These are phyloP conservation scores for Diplocarpon rosae DNA, from an alignment of 2,329 filamentous ascomycete species.

Conservation along the genomic window DNA sequence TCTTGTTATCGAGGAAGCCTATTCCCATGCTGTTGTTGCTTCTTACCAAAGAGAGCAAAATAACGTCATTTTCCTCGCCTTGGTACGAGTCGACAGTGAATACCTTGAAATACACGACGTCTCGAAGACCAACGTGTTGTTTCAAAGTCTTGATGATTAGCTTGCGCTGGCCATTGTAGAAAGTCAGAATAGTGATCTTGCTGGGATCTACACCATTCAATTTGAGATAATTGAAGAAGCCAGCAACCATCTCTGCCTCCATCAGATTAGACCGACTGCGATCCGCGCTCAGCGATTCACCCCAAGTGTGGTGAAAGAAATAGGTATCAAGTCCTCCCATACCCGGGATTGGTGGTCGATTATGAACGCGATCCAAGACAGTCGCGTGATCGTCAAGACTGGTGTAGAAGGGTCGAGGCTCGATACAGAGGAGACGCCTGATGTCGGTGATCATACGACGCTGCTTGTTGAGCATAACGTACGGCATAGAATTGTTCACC, in stretches of 20 bases:
- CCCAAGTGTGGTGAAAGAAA: slow-evolving; percentile 55
- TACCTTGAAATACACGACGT: slow-evolving; percentile 39
- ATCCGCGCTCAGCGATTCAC: slow-evolving; percentile 51
- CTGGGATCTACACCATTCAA: slow-evolving; percentile 48
- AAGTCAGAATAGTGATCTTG: slow-evolving; percentile 72
- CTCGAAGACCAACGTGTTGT: slow-evolving; percentile 31
- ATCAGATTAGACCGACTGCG: slow-evolving; percentile 56
- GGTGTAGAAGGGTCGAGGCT: slow-evolving; percentile 44
- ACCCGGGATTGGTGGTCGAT: slow-evolving; percentile 44
- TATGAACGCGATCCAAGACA: slow-evolving; percentile 39
- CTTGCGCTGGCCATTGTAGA: slow-evolving; percentile 77
- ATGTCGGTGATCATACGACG: slow-evolving; percentile 62
- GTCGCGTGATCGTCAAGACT: slow-evolving; percentile 45
- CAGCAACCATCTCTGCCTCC: slow-evolving; percentile 68
- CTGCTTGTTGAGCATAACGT: slow-evolving; percentile 45
- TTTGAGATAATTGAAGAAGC: slow-evolving; percentile 61
- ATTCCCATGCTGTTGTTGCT: slow-evolving; percentile 48
- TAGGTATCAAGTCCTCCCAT: slow-evolving; percentile 51
- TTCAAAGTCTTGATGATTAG: slow-evolving; percentile 40
- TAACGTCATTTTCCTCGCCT: slow-evolving; percentile 78
- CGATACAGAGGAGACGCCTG: slow-evolving; percentile 39
- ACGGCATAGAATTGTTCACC: slow-evolving; percentile 44
- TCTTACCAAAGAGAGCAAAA: slow-evolving; percentile 71
- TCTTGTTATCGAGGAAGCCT: slow-evolving; percentile 61
- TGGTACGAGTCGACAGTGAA: slow-evolving; percentile 83